phyloP scores from a whole-genome alignment of 2,329 filamentous ascomycete genomes.

The Neonectria sp. region DNA sequence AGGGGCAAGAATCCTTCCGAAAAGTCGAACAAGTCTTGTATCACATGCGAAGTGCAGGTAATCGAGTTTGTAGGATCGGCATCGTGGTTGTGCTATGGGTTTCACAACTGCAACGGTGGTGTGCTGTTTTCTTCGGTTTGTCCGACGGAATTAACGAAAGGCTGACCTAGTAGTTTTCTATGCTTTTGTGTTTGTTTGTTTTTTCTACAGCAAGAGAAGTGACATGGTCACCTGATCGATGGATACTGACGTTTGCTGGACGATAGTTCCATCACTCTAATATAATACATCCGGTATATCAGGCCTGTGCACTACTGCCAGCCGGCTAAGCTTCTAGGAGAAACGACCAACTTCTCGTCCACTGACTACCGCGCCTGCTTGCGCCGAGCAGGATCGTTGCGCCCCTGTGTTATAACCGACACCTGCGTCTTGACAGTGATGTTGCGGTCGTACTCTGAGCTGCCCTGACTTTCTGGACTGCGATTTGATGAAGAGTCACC shows the following conservation, averaged over 20 bases:
- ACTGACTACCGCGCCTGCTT: background rate
- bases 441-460: conserved; percentile 26
- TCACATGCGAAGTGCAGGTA: background rate
- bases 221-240: background rate
- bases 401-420: conserved; percentile 18
- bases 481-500: conserved; percentile 14
- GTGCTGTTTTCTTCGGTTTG: background rate
- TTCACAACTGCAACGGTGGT: background rate
- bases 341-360: background rate
- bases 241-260: background rate
- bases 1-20: background rate
- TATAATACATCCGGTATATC: background rate
- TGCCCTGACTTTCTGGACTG: conserved; percentile 23
- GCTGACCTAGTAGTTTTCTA: background rate
- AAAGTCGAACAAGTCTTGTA: background rate
- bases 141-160: background rate
- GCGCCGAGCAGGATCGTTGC: background rate
- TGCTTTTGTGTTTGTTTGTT: background rate
- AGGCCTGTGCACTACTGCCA: background rate
- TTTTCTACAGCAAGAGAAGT: background rate
- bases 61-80: background rate
- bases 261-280: background rate
- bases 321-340: background rate
- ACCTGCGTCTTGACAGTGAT: conserved; percentile 28
- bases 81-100: background rate